A percentile compares a stretch with the other conserved stretches of the same genome.
Evolutionary conservation across 1,284 basidiomycete genomes (phyloP).

Genomic region (Marasmius sp.): DNA sequence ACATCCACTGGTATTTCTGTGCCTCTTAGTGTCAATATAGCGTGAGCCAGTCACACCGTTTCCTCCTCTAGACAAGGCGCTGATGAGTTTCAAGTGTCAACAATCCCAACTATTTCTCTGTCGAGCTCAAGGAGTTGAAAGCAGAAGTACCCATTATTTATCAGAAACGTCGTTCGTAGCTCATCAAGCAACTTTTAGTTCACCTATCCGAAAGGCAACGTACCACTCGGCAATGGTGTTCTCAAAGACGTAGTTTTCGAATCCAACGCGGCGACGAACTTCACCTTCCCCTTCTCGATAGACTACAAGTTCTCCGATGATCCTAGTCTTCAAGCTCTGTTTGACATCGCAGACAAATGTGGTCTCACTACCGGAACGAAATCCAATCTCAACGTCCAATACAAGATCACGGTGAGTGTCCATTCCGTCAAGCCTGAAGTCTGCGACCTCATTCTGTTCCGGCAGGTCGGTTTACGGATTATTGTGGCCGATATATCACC

Average conservation of each 20-base stretch:
- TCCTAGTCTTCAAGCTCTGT: constrained; percentile 58
- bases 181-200: constrained; percentile 40
- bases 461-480: constrained; percentile 61
- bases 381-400: constrained; percentile 63
- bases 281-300: constrained; percentile 82
- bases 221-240: constrained; percentile 71
- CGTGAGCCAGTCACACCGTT: constrained; percentile 38
- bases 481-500: constrained; percentile 70
- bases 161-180: not conserved
- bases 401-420: constrained; percentile 60
- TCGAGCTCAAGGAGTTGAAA: constrained; percentile 68
- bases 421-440: not conserved
- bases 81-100: constrained; percentile 51
- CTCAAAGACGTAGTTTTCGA: constrained; percentile 63
- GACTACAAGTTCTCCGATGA: constrained; percentile 66
- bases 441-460: not conserved
- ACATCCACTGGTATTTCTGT: constrained; percentile 50
- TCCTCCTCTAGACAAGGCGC: not conserved
- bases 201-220: constrained; percentile 59
- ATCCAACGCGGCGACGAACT: constrained; percentile 62
- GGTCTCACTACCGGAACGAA: constrained; percentile 49
- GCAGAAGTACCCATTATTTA: constrained; percentile 47
- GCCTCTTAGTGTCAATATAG: constrained; percentile 68
- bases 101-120: constrained; percentile 87
- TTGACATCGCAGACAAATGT: constrained; percentile 70